phyloP scores from a whole-genome alignment of 2,329 filamentous ascomycete species.

The Geosmithia flava region DNA sequence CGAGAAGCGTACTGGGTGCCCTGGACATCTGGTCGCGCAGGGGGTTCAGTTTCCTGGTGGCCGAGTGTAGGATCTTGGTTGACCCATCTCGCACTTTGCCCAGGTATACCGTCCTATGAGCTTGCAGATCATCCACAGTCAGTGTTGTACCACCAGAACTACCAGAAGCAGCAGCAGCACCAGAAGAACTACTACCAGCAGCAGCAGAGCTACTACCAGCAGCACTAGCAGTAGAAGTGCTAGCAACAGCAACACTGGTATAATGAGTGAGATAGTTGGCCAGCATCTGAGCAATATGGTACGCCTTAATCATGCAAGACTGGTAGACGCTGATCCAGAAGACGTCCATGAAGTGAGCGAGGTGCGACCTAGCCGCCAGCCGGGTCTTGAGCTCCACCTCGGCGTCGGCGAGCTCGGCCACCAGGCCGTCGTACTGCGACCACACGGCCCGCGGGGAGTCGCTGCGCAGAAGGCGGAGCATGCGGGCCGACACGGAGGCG shows the following conservation, averaged over 20 bases:
- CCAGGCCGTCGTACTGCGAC: constrained; percentile 12
- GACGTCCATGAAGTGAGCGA: constrained; percentile 6
- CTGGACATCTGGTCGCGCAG: constrained; percentile 9
- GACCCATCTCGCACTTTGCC: background rate
- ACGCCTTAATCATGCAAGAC: constrained; percentile 19
- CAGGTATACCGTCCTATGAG: background rate
- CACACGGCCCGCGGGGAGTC: constrained; percentile 15
- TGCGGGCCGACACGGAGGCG: constrained; percentile 13
- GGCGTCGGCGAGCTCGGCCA: constrained; percentile 12
- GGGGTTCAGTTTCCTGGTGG: constrained; percentile 11
- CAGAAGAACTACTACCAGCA: too few species aligned
- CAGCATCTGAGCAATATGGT: constrained; percentile 17
- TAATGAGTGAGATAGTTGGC: constrained; percentile 22
- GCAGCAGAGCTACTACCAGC: constrained; percentile 4
- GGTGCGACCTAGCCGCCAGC: background rate
- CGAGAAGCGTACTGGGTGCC: constrained; percentile 19
- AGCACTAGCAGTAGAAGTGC: too few species aligned
- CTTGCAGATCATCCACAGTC: background rate
- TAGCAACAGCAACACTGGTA: background rate
- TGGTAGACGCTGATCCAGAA: constrained; percentile 20
- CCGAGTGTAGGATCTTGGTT: background rate
- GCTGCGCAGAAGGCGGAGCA: constrained; percentile 12
- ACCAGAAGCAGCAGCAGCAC: too few species aligned
- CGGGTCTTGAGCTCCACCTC: constrained; percentile 6
- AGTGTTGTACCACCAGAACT: too few species aligned